Conservation (phyloP, 2,329 filamentous ascomycete species). For the Diaporthe sp. region DNA sequence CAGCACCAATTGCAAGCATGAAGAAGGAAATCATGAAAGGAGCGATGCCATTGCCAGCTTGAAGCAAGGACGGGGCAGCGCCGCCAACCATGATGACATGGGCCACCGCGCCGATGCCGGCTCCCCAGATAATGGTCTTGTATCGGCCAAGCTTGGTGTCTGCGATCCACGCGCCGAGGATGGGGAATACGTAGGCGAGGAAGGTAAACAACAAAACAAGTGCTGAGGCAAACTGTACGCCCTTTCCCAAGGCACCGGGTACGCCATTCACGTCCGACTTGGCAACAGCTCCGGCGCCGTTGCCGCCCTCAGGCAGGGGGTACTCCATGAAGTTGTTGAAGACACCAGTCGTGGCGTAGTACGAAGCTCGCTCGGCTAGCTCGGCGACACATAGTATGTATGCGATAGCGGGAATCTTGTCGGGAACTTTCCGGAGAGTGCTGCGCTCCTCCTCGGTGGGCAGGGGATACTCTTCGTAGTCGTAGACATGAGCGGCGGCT, state of each 20-base stretch:
- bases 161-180: constrained; percentile 65
- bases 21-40: constrained; percentile 72
- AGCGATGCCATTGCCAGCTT: constrained; percentile 60
- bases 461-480: constrained; percentile 43
- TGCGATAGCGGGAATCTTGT: constrained; percentile 53
- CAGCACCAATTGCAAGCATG: constrained; percentile 75
- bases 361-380: constrained; percentile 62
- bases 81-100: constrained; percentile 73
- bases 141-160: constrained; percentile 76
- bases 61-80: constrained; percentile 69
- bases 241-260: constrained; percentile 62
- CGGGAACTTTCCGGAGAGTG: constrained; percentile 58
- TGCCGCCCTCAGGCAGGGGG: constrained; percentile 55
- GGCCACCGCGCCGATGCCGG: constrained; percentile 68
- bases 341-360: constrained; percentile 60
- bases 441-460: constrained; percentile 58
- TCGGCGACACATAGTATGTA: constrained; percentile 62
- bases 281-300: constrained; percentile 47
- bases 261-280: constrained; percentile 47
- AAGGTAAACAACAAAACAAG: constrained; percentile 58
- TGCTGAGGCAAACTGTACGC: constrained; percentile 58
- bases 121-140: constrained; percentile 68
- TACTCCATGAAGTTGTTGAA: constrained; percentile 68
- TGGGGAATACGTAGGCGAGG: constrained; percentile 59
- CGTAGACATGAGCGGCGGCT: constrained; percentile 30